Evolutionary conservation across 148 eudicot species (phyloP), one percentile per base, ranked within the genome.

Genomic region (Pharnaceum exiguum): DNA sequence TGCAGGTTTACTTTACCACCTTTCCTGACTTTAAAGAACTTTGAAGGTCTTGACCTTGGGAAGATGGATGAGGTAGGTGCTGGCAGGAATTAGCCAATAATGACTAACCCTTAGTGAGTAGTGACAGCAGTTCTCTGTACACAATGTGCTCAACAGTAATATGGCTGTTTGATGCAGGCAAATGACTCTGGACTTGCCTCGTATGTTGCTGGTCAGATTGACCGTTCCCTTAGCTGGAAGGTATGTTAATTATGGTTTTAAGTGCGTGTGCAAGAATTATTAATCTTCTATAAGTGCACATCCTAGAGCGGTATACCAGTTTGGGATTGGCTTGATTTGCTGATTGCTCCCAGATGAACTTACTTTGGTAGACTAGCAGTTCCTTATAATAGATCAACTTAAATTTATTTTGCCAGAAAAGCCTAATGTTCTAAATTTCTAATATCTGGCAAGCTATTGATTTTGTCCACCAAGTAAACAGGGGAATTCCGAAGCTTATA

Each of bases 31-130:
- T 63, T 93, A 89, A 93, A 93, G 91, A 93, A 93, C 74, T 93
- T 93, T 52, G 95, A 88, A 82, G 99, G 99, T 33, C 76, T 93
- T 75, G 75, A 93, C 79, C 88, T 93, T 31, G 99, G 99, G 71
- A 83, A 78, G 78, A 89, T 89, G 86, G 86, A 93, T 69, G 37
- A 83, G 71, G 99, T 93, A 78, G 82, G 95, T 66, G 19, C 25
- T 23, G 40, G 22, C 28, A 28, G 10, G 17, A 35, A 7, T 1
- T 35, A 5, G 31, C n/a, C n/a, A n/a, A n/a, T n/a, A n/a, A 30
- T 16, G 26, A 27, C 17, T 33, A 10, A 43, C 22, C 25, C n/a
- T n/a, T 11, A 21, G n/a, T n/a, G n/a, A n/a, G n/a, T n/a, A 39
- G 11, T 28, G 30, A 17, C 31, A 33, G 8, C 12, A 26, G 9